Evolutionary conservation across 2,329 filamentous ascomycete genomes (phyloP), one percentile per base, ranked within the genome.

Genomic region (Penicillium freii): DNA sequence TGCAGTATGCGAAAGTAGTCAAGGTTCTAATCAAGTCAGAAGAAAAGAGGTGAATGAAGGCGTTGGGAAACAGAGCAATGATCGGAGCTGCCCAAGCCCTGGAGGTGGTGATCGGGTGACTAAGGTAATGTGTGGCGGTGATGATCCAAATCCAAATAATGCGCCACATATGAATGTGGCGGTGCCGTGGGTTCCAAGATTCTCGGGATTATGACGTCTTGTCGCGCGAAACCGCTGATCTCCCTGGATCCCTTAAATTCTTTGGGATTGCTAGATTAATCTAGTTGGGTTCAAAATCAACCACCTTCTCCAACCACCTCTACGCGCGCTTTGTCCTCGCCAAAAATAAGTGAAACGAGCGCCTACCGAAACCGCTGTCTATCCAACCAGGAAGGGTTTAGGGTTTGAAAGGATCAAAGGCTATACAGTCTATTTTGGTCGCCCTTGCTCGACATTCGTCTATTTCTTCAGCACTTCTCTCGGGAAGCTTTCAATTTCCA

Each of bases 181-280:
- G 60, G 54, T 55, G 58, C 42, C 46, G 45, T 43, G 40, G 44
- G 38, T 64, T 58, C 61, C 61, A 58, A 46, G 59, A 59, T 66
- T 62, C 45, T 60, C 43, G 48, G 51, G 44, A 39, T 49, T 53
- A 69, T 69, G 68, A 69, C 67, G 68, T 68, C 15, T 27, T 42
- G 48, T 46, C 42, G 21, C 43, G 34, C 27, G 31, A 52, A 47
- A 42, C 29, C 27, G 17, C 43, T 36, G 42, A 53, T 53, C 54
- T n/a, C 29, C 49, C 23, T 34, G 21, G 17, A 44, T 42, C 39
- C 52, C 52, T n/a, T 50, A 17, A 8, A 34, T 38, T 31, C 33
- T 39, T 54, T 36, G 46, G 31, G 50, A 34, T 50, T 54, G 42
- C 50, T 58, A 47, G 42, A 46, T 54, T 57, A 56, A 59, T 47